phyloP scores from a whole-genome alignment of 2,329 filamentous ascomycete species.

The Cladosporium sp. region DNA sequence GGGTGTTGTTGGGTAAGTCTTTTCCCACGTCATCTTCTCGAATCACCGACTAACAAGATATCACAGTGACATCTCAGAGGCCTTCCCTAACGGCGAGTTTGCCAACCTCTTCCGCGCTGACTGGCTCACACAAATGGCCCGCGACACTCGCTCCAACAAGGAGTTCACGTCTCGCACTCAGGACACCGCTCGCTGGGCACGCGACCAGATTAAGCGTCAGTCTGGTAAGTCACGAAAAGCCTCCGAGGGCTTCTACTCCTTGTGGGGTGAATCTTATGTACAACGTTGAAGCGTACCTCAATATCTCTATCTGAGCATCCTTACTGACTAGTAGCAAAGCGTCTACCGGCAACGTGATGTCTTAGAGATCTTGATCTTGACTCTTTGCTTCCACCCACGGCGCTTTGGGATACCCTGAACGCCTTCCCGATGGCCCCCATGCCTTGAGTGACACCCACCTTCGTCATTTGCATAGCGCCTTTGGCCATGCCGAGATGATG shows the following conservation, averaged over 20 bases:
- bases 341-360: slow-evolving; percentile 6
- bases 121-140: slow-evolving; percentile 85
- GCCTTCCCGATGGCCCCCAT: neutral
- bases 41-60: slow-evolving; percentile 35
- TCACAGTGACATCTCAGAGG: slow-evolving; percentile 81
- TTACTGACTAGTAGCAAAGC: slow-evolving; percentile 9
- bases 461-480: neutral
- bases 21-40: neutral
- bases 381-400: neutral
- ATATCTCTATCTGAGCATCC: neutral
- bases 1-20: slow-evolving; percentile 87
- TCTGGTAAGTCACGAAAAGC: slow-evolving; percentile 25
- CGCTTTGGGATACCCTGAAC: neutral
- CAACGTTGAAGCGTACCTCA: neutral
- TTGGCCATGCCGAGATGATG: neutral
- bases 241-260: neutral
- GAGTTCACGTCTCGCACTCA: slow-evolving; percentile 82
- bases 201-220: slow-evolving; percentile 96
- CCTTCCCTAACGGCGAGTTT: slow-evolving; percentile 87
- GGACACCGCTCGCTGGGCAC: slow-evolving; percentile 93
- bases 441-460: neutral
- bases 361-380: neutral
- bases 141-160: slow-evolving; percentile 84
- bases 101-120: slow-evolving; percentile 80
- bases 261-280: neutral